Evolutionary conservation across 257 asterid genomes (phyloP), one percentile per base, ranked within the genome.

Genomic region (Ophiorrhiza pumila): DNA sequence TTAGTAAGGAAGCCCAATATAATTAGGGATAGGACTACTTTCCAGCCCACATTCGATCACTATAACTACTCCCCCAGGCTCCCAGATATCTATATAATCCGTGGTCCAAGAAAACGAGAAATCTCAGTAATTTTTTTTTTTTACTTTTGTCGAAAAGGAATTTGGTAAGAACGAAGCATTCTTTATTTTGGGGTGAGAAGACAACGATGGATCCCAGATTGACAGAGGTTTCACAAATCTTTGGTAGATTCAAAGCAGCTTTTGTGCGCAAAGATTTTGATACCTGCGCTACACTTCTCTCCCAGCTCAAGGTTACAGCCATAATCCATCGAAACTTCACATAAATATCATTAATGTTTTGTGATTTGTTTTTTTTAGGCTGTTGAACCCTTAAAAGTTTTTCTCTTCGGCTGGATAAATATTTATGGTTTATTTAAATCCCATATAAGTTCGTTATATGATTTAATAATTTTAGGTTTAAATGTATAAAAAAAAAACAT

Each of bases 181-280:
- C n/a, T n/a, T n/a, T n/a, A n/a, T n/a, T n/a, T n/a, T n/a, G n/a
- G n/a, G n/a, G n/a, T n/a, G n/a, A n/a, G n/a, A n/a, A n/a, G n/a
- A n/a, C 50, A 65, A 77, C 42, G 3, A 90, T 87, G 96, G 94
- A 93, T 90, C 93, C 97, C 20, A 87, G 84, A 71, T 31, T 81
- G 22, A 87, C 87, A 10, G 97, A 85, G 81, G 78, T 87, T 69
- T 86, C 93, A 0, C 95, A 92, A 65, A n/a, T 60, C 3, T 89
- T 90, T 77, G 91, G 82, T 75, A 86, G 97, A 69, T 90, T 90
- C 80, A 93, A 93, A 74, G 92, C 96, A 31, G 90, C 97, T 13
- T 53, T 86, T 43, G 80, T 81, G 0, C 86, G 96, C 59, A 87
- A 86, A 68, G 98, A 93, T 81, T 90, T 80, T 56, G 93, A 85